These are phyloP conservation scores for Populus ilicifolia DNA, from an alignment of 345 rosid genomes.

Conservation along the genomic window DNA sequence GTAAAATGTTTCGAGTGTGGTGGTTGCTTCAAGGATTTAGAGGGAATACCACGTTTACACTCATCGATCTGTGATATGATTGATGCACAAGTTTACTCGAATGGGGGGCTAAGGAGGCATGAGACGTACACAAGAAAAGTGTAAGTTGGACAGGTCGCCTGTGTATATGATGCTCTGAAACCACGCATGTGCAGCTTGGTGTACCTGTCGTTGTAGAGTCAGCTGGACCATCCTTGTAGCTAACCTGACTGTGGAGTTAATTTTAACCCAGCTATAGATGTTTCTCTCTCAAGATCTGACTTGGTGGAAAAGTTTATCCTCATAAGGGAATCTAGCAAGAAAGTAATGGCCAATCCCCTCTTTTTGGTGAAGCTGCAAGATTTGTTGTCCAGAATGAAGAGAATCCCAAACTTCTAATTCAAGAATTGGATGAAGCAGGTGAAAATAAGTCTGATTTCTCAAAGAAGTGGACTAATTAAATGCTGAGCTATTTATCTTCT, in stretches of 20 bases:
- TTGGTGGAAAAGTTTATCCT: not conserved
- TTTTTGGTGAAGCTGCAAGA: not conserved
- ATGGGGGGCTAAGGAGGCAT: not conserved
- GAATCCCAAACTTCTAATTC: not conserved
- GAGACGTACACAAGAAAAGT: conserved; percentile 4
- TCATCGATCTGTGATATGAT: not conserved
- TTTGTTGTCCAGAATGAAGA: not conserved
- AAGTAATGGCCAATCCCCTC: not conserved
- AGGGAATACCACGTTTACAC: not conserved
- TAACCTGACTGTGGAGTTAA: not conserved
- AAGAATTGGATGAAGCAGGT: not conserved
- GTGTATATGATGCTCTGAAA: conserved; percentile 12
- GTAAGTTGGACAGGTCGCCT: conserved; percentile 10
- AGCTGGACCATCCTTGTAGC: conserved; percentile 24
- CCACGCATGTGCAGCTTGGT: conserved; percentile 36
- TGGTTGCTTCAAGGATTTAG: not conserved
- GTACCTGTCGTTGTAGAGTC: not conserved
- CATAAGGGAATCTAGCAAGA: not conserved
- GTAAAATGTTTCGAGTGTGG: no score
- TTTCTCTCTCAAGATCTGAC: not conserved
- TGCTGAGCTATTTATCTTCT: no score
- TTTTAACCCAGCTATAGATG: no score
- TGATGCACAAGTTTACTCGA: conserved; percentile 1
- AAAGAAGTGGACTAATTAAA: no score
- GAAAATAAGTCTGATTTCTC: not conserved